Evolutionary conservation across 208 protist species (phyloP).

Genomic region (Crithidia expoeki): DNA sequence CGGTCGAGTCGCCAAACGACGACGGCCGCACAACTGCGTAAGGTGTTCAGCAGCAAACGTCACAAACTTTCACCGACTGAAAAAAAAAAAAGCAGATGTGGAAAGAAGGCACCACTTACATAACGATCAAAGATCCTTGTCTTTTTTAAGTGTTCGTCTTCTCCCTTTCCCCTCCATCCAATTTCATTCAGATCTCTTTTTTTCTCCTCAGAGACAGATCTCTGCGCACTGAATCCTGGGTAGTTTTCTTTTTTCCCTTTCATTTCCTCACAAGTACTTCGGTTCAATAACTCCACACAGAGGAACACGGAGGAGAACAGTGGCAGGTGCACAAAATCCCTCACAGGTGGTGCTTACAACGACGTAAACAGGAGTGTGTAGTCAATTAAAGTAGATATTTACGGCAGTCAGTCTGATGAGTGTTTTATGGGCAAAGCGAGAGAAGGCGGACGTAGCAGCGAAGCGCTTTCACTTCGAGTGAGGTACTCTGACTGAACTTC

Average conservation of each 20-base stretch:
- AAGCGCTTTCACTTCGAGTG: not conserved
- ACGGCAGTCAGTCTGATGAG: too few species aligned
- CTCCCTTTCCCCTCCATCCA: not conserved
- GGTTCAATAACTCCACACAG: not conserved
- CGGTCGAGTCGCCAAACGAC: not conserved
- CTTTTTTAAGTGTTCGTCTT: too few species aligned
- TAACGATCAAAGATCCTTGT: too few species aligned
- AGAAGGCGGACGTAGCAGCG: not conserved
- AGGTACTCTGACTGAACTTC: too few species aligned
- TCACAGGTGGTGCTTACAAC: not conserved
- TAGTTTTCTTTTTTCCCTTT: conserved; percentile 13
- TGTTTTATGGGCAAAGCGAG: not conserved
- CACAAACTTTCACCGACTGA: too few species aligned
- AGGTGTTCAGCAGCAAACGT: not conserved
- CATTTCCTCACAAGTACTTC: conserved; percentile 11
- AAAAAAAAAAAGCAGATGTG: too few species aligned
- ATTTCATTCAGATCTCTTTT: not conserved
- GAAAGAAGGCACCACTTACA: too few species aligned
- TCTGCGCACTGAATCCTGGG: too few species aligned
- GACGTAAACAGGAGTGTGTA: not conserved
- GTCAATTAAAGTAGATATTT: too few species aligned
- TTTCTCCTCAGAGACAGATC: not conserved
- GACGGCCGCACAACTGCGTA: not conserved
- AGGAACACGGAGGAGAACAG: conserved; percentile 3
- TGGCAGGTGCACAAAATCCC: not conserved